Evolutionary conservation across 139 green algal genomes (phyloP).

Genomic region (Penium margaritaceum): DNA sequence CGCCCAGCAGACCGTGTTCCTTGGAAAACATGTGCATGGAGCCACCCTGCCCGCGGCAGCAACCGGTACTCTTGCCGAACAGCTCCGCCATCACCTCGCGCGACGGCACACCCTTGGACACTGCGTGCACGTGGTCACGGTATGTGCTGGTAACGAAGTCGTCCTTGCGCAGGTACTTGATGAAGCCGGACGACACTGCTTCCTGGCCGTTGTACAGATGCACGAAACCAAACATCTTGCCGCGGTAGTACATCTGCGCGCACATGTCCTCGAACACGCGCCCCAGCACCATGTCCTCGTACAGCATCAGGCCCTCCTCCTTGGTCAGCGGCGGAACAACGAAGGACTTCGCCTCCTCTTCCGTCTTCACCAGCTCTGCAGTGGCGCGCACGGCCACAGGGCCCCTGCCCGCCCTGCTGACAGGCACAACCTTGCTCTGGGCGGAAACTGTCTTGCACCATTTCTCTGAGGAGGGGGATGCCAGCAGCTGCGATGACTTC

Average conservation of each 20-base stretch:
- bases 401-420: too few species aligned
- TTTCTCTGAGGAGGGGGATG: too few species aligned
- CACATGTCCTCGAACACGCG: conserved; percentile 97
- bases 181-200: conserved; percentile 65
- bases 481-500: too few species aligned
- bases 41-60: conserved; percentile 86
- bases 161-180: conserved; percentile 33
- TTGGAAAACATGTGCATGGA: conserved; percentile 97
- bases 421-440: too few species aligned
- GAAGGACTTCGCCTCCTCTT: too few species aligned
- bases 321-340: too few species aligned
- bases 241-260: conserved; percentile 95
- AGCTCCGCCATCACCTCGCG: conserved; percentile 91
- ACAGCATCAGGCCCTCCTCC: conserved; percentile 41
- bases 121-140: conserved; percentile 93
- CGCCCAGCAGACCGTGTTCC: conserved; percentile 81
- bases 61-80: conserved; percentile 94
- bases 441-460: too few species aligned
- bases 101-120: conserved; percentile 76
- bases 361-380: too few species aligned
- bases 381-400: too few species aligned
- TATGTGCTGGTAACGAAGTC: conserved; percentile 74
- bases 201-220: conserved; percentile 94
- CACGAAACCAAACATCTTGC: conserved; percentile 88
- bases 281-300: conserved; percentile 64